phyloP scores from a whole-genome alignment of 768 basidiomycete species.

The Peribolospora kevripleyi region DNA sequence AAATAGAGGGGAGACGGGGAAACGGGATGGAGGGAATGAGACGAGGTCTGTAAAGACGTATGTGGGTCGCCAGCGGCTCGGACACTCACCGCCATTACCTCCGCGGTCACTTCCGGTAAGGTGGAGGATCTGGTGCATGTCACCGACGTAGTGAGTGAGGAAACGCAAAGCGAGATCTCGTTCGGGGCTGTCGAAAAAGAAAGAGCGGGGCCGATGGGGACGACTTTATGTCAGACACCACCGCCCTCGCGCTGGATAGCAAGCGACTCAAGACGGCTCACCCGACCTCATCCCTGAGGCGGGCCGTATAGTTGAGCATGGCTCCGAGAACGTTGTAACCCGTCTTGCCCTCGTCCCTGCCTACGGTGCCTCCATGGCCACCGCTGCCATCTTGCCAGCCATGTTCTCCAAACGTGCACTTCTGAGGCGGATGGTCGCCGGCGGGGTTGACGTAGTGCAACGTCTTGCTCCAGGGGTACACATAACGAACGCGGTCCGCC shows the following conservation, averaged over 20 bases:
- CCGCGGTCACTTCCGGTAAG: constrained; percentile 67
- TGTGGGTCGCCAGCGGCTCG: not conserved
- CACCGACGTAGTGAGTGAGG: constrained; percentile 76
- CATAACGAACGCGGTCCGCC: constrained; percentile 36
- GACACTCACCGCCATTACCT: constrained; percentile 37
- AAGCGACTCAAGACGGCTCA: not conserved
- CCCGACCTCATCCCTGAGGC: not conserved
- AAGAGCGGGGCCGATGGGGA: not conserved
- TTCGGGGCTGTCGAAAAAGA: not conserved
- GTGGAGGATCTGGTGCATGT: constrained; percentile 83
- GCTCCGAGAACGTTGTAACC: constrained; percentile 23
- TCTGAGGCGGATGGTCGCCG: constrained; percentile 50
- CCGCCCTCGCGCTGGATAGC: constrained; percentile 2
- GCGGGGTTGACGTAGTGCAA: constrained; percentile 37
- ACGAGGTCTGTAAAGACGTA: not conserved
- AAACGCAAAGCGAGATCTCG: constrained; percentile 72
- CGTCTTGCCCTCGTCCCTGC: not conserved
- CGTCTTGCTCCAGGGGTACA: not conserved
- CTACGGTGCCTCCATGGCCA: too few relatives aligned
- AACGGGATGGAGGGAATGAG: not conserved
- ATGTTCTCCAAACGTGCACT: constrained; percentile 45
- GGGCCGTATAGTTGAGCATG: constrained; percentile 36
- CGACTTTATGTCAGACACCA: not conserved
- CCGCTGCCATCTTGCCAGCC: constrained; percentile 13
- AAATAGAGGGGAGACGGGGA: too few relatives aligned